Evolutionary conservation across 306 rosid species (phyloP).

Genomic region (Rubus parviflorus): DNA sequence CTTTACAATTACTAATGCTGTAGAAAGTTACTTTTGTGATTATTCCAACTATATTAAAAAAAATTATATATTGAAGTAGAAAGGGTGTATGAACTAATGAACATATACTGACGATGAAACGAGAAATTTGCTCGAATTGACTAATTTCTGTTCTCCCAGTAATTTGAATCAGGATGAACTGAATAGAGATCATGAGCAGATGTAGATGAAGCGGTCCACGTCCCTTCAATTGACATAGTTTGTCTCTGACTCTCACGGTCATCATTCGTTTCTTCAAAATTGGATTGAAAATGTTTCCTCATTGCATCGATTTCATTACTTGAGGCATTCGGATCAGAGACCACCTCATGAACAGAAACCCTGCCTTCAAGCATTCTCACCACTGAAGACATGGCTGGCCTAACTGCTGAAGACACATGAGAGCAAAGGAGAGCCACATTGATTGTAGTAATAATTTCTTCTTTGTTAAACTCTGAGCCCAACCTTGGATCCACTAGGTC

Average conservation of each 20-base stretch:
- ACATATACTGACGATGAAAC: neutral
- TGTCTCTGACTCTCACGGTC: neutral
- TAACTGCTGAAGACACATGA: slow-evolving; percentile 22
- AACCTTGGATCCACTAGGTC: slow-evolving; percentile 48
- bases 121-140: neutral
- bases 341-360: slow-evolving; percentile 17
- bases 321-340: slow-evolving; percentile 11
- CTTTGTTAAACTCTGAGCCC: slow-evolving; percentile 29
- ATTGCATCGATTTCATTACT: neutral
- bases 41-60: neutral
- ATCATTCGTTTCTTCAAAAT: neutral
- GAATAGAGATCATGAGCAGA: slow-evolving; percentile 35
- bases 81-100: too few species aligned
- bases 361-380: slow-evolving; percentile 39
- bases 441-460: slow-evolving; percentile 39
- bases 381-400: slow-evolving; percentile 45
- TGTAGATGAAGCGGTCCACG: slow-evolving; percentile 21
- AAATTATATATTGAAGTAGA: too few species aligned
- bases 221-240: slow-evolving; percentile 12
- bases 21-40: neutral
- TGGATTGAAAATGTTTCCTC: slow-evolving; percentile 6
- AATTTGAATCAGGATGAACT: slow-evolving; percentile 19
- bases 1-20: neutral
- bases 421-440: slow-evolving; percentile 43
- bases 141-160: slow-evolving; percentile 19